These are phyloP conservation scores for Heritiera littoralis DNA, from an alignment of 345 rosid species.

Conservation along the genomic window DNA sequence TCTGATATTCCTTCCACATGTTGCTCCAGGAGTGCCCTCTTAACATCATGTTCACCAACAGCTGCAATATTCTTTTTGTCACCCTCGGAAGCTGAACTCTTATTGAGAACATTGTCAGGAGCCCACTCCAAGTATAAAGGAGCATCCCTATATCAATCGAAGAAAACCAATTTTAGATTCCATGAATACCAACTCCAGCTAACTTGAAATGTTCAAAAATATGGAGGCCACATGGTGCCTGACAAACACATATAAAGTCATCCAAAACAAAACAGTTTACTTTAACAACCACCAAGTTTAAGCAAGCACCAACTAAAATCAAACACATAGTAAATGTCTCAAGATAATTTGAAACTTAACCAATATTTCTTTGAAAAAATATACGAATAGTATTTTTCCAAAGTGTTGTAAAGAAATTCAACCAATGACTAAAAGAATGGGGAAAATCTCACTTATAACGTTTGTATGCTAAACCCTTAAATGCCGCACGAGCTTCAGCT, in stretches of 20 bases:
- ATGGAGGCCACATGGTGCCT: too few species aligned
- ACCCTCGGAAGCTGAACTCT: conserved; percentile 37
- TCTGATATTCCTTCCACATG: conserved; percentile 58
- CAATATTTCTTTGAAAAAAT: too few species aligned
- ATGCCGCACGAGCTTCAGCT: conserved; percentile 86
- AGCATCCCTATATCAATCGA: conserved; percentile 63
- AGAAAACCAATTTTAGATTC: conserved; percentile 18
- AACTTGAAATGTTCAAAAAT: conserved; percentile 2
- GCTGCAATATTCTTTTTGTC: conserved; percentile 38
- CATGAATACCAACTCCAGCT: background rate
- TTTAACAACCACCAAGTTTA: background rate
- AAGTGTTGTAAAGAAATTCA: background rate
- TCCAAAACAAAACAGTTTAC: background rate
- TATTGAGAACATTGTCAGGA: conserved; percentile 66
- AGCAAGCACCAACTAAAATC: background rate
- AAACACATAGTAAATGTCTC: background rate
- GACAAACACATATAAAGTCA: too few species aligned
- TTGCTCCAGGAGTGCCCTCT: conserved; percentile 65
- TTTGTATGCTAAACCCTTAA: conserved; percentile 82
- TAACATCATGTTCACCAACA: conserved; percentile 60
- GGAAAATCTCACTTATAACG: conserved; percentile 73
- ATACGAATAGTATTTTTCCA: background rate
- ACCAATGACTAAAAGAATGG: background rate
- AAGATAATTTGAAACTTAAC: background rate
- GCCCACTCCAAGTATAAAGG: conserved; percentile 98